Conservation (phyloP, 2,329 filamentous ascomycete genomes). For the Colletotrichum sp. region DNA sequence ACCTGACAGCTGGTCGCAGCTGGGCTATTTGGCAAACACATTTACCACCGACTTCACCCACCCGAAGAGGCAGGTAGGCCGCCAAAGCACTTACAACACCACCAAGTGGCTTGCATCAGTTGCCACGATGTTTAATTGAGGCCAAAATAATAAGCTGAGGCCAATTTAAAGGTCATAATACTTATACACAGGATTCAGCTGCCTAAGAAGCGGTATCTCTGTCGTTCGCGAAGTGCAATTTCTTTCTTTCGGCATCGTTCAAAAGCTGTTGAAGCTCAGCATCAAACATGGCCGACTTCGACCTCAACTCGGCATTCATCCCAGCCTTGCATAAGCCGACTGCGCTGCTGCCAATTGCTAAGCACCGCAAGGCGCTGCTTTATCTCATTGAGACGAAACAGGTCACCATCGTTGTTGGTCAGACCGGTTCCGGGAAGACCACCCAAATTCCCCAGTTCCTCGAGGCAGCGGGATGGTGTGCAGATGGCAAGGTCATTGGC, state of each 20-base stretch:
- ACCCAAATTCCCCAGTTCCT: slow-evolving; percentile 95
- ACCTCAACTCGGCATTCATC: slow-evolving; percentile 67
- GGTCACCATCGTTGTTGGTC: slow-evolving; percentile 88
- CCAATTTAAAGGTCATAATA: not conserved
- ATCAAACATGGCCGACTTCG: slow-evolving; percentile 58
- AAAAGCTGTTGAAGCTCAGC: not conserved
- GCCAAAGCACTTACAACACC: not conserved
- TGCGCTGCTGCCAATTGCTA: slow-evolving; percentile 83
- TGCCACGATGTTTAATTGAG: not conserved
- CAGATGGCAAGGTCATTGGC: slow-evolving; percentile 80
- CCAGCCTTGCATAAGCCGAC: slow-evolving; percentile 86
- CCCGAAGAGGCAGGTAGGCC: slow-evolving; percentile 1
- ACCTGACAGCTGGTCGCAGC: not conserved
- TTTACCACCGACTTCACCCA: not conserved
- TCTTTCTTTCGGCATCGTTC: not conserved
- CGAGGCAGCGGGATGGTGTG: slow-evolving; percentile 87
- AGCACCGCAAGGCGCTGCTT: slow-evolving; percentile 78
- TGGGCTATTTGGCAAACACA: not conserved
- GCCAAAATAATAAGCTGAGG: not conserved
- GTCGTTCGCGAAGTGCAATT: not conserved
- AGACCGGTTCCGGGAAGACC: slow-evolving; percentile 94
- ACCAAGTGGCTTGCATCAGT: not conserved
- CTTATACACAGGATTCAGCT: not conserved
- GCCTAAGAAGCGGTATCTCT: not conserved
- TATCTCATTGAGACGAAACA: slow-evolving; percentile 86